Base-by-base conservation (phyloP, 176 grass and related monocot species). In the Musa beccarii region DNA sequence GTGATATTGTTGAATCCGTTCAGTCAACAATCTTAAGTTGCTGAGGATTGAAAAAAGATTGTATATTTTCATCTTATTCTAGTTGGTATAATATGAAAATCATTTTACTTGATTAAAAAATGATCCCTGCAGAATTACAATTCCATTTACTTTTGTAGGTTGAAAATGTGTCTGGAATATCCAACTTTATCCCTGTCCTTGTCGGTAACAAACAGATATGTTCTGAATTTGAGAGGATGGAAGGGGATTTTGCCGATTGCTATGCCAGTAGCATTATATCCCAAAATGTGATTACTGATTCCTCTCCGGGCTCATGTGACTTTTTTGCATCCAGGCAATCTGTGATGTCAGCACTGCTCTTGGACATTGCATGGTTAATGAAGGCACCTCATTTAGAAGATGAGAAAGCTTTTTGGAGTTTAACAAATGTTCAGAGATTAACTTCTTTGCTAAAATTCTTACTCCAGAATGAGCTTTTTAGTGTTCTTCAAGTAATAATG, bases 331-430 rank as follows among this genome's bases (percentile, higher is more conserved):
- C 59, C 54, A 81, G 59, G 85, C 89, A 79, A 54, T 76, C 83
- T 86, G 73, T 74, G 51, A 87, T 99, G 79, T 91, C 86, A 5
- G 78, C 77, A 82, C 84, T 99, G 15, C 86, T 99, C 23, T 75
- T 81, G 63, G 95, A 99, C 84, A 89, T 99, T 72, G 95, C 88
- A 80, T 99, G 95, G 95, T 84, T 94, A 79, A 80, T 93, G 78
- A 94, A 76, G 81, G 84, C 80, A 28, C 78, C 82, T 84, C 68
- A 71, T 71, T 49, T 56, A 62, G 82, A 91, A 11, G 88, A 91
- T 77, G 81, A 79, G 54, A 83, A 86, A 78, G 76, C 68, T 77
- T 61, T 84, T 49, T 69, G 87, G 59, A 87, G 84, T 82, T 81
- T 64, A 56, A 79, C 75, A 80, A 91, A 93, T 89, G 78, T 86